A percentile compares a stretch with the other conserved stretches of the same genome.
Evolutionary conservation across 257 asterid species (phyloP).

Genomic region (Verbena officinalis): DNA sequence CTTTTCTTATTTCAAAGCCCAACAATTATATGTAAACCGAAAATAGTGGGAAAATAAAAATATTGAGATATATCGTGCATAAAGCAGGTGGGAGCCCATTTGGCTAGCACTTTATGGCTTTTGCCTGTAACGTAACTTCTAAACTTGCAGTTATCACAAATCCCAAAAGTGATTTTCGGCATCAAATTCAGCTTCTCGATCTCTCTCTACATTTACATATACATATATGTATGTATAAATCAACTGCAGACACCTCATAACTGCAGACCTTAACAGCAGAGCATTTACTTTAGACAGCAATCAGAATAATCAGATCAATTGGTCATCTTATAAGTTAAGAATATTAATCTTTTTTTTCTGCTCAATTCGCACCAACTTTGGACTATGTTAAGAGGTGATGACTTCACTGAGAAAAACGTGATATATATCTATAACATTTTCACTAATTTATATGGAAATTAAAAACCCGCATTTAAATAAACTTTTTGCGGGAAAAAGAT

Average conservation of each 20-base stretch:
- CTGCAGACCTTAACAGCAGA: conserved; percentile 22
- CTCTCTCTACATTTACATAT: conserved; percentile 17
- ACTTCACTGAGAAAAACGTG: no score
- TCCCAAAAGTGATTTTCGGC: conserved; percentile 39
- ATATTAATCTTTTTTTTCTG: conserved; percentile 13
- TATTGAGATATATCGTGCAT: neutral
- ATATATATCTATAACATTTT: no score
- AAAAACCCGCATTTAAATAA: neutral
- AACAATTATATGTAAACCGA: neutral
- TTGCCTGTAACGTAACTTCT: conserved; percentile 46
- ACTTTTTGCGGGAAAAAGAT: neutral
- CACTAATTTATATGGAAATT: no score
- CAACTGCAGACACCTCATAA: conserved; percentile 32
- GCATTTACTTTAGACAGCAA: conserved; percentile 35
- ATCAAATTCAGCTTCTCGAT: conserved; percentile 34
- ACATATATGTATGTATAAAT: conserved; percentile 1
- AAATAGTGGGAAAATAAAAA: neutral
- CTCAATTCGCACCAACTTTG: neutral
- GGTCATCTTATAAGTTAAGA: conserved; percentile 27
- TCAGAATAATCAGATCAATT: conserved; percentile 30
- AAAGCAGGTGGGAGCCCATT: conserved; percentile 36
- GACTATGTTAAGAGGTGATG: no score
- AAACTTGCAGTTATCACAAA: conserved; percentile 51
- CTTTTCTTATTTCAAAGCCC: no score
- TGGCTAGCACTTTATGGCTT: conserved; percentile 31